Evolutionary conservation across 2,329 filamentous ascomycete species (phyloP).

Genomic region (Laburnicola sp.): DNA sequence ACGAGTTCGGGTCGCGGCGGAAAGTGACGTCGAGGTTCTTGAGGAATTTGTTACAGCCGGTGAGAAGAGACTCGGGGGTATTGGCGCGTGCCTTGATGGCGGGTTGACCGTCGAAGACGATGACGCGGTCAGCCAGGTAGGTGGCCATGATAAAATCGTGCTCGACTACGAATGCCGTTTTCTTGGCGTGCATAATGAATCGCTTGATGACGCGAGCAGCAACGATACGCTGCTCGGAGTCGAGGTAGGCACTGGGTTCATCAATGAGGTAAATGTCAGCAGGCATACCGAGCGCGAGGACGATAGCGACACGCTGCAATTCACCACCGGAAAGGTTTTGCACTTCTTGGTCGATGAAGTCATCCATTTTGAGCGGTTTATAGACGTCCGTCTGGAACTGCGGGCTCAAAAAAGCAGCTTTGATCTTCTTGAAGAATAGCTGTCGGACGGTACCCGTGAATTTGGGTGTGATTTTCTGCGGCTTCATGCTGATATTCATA

Average conservation of each 20-base stretch:
- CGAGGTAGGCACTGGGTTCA: constrained; percentile 82
- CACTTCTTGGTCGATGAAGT: constrained; percentile 99
- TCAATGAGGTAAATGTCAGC: constrained; percentile 99
- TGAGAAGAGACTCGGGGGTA: constrained; percentile 85
- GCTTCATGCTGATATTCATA: constrained; percentile 99
- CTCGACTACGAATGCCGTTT: constrained; percentile 98
- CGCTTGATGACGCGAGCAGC: constrained; percentile 97
- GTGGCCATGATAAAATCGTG: constrained; percentile 99
- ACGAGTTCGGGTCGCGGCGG: constrained; percentile 95
- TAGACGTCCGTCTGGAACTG: constrained; percentile 99
- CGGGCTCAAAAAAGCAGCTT: constrained; percentile 90
- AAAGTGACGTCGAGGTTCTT: constrained; percentile 98
- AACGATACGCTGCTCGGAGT: constrained; percentile 98
- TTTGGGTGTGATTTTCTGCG: constrained; percentile 98
- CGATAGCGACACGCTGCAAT: constrained; percentile 97
- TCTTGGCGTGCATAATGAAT: constrained; percentile 99
- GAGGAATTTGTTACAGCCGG: constrained; percentile 94
- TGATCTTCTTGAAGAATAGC: constrained; percentile 99
- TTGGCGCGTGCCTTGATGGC: constrained; percentile 88
- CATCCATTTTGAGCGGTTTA: constrained; percentile 98
- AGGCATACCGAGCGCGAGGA: constrained; percentile 90
- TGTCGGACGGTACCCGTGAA: constrained; percentile 96
- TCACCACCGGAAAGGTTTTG: constrained; percentile 99
- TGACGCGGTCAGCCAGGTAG: constrained; percentile 86
- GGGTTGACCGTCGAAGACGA: constrained; percentile 95